phyloP scores from a whole-genome alignment of 768 basidiomycete genomes.

The Cyclocybe aegerita region DNA sequence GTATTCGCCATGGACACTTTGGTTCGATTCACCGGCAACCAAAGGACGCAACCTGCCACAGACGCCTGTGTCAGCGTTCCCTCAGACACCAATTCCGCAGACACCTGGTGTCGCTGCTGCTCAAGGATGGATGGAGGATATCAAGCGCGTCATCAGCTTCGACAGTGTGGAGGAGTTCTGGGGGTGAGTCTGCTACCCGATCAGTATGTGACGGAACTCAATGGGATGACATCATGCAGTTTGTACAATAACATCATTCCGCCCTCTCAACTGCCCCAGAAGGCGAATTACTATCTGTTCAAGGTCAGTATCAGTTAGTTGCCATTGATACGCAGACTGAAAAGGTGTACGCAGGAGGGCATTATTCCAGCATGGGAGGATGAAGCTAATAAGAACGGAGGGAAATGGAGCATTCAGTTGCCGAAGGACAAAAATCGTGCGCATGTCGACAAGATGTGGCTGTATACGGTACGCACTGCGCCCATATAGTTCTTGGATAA shows the following conservation, averaged over 20 bases:
- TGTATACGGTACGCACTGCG: conserved; percentile 75
- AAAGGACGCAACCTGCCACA: conserved; percentile 89
- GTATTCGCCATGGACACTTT: conserved; percentile 93
- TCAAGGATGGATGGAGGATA: conserved; percentile 98
- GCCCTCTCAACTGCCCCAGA: conserved; percentile 88
- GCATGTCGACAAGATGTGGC: conserved; percentile 94
- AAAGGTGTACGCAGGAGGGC: conserved; percentile 58
- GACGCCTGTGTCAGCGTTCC: conserved; percentile 76
- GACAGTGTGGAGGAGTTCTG: conserved; percentile 99
- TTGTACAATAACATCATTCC: conserved; percentile 97
- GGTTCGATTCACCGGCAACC: conserved; percentile 94
- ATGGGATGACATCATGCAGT: conserved; percentile 37
- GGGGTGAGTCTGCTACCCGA: conserved; percentile 61
- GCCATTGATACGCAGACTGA: neutral
- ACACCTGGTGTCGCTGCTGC: conserved; percentile 73
- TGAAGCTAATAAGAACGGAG: conserved; percentile 93
- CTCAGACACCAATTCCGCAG: conserved; percentile 70
- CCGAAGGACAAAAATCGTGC: conserved; percentile 90
- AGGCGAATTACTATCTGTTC: conserved; percentile 99
- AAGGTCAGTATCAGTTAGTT: conserved; percentile 51
- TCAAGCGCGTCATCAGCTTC: conserved; percentile 93
- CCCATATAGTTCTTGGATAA: conserved; percentile 6
- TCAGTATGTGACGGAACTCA: conserved; percentile 8
- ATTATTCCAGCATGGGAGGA: conserved; percentile 99
- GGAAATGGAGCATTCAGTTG: conserved; percentile 98